Base-by-base conservation (phyloP, 163 green algal species). In the Scenedesmus sp. region DNA sequence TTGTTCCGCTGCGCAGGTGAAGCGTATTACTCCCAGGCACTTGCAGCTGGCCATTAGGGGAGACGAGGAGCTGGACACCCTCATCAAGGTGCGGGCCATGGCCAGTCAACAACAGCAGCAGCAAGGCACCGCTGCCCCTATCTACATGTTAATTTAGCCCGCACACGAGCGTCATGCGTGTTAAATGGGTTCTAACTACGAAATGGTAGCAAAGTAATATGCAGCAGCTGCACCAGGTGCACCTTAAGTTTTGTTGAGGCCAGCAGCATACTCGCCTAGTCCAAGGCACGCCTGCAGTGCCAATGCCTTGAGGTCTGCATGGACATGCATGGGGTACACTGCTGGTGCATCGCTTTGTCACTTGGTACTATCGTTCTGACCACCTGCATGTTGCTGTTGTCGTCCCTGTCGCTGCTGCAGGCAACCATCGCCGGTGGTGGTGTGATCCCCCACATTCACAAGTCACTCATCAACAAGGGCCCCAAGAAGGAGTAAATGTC, bases 371-470 rank as follows among this genome's bases (percentile, higher is more conserved):
- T 26, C 3, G 7, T 3, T 42, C 0, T 65, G 24, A 10, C 43
- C 43, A 22, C 42, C 16, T 70, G n/a, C 2, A 12, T 86, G 26
- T 6, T 73, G 81, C 16, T 86, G 81, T 30, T n/a, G n/a, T n/a
- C n/a, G n/a, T n/a, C n/a, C n/a, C n/a, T n/a, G n/a, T n/a, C n/a
- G 30, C 42, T 51, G 85, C 37, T 95, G 87, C 95, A 99, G 97
- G 98, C 98, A 7, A 99, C 98, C 70, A 99, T 99, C 92, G 98
- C 98, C 72, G 98, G 98, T 81, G 98, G 98, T 94, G 98, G 98
- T 96, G 98, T 99, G 85, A 99, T 99, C 88, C 98, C 98, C 26
- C 98, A 99, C 95, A 99, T 99, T 92, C 98, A 99, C 97, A 99
- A 99, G 96, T 99, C 96, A 16, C 97, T 99, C 68, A 92, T 92